Evolutionary conservation across 2,329 filamentous ascomycete genomes (phyloP), one percentile per base, ranked within the genome.

Genomic region (Metarhizium guizhouense): DNA sequence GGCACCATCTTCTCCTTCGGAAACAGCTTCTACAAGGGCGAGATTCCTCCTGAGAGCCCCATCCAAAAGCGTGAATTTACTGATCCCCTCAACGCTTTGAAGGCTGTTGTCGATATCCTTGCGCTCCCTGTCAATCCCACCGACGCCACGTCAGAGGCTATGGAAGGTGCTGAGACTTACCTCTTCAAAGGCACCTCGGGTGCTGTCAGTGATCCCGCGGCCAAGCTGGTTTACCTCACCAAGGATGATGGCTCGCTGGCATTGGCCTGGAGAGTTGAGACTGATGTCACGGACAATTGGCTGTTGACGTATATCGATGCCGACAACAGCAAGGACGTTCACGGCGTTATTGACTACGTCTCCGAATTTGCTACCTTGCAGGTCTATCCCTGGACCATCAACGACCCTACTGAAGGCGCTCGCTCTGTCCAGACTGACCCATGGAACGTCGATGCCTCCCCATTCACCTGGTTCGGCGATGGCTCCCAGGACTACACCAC

Each of bases 261-360:
- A 6, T 69, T 83, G 20, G 71, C 77, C 0, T 84, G 81, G 81
- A 71, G 80, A 62, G 70, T 84, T 11, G 80, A 84, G 72, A 84
- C 80, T 2, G 79, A 84, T 56, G 66, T 82, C 45, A 57, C 72
- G 8, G 74, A 77, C 57, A 80, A 83, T 68, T 84, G 80, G 80
- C 73, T 84, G n/a, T 66, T 82, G 47, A 77, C 78, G 2, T 84
- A 84, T 61, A 74, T 83, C 36, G 76, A 83, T 53, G 78, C 79
- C 4, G 64, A 67, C 4, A 71, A 71, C 53, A 74, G 73, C 36
- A 70, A 73, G 20, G 66, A 77, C 50, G 62, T 84, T 8, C 70
- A 79, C 51, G 79, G 75, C 53, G 79, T 82, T 20, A 75, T 81
- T 29, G 78, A 84, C 67, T 84, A 82, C 57, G 76, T 81, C 49